These are phyloP conservation scores for Podosphaera aphanis DNA, from an alignment of 2,329 filamentous ascomycete genomes.

Conservation along the genomic window DNA sequence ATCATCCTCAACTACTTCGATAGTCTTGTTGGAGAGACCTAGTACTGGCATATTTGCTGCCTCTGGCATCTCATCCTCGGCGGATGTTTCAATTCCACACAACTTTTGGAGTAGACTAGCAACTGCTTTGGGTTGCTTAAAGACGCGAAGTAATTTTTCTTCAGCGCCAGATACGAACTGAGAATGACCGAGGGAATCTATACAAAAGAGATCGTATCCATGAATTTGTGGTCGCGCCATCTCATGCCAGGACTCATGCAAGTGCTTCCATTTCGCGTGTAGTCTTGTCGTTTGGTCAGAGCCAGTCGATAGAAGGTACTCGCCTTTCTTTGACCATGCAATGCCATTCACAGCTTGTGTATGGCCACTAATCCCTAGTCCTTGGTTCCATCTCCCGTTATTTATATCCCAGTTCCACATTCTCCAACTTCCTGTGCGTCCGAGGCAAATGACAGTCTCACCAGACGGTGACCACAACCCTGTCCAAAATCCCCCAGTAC, in stretches of 20 bases:
- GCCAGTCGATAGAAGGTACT: conserved; percentile 71
- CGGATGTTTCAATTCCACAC: conserved; percentile 29
- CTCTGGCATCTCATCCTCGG: conserved; percentile 39
- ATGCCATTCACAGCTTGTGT: conserved; percentile 59
- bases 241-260: conserved; percentile 60
- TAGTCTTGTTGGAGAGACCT: conserved; percentile 86
- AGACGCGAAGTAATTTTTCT: conserved; percentile 93
- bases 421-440: conserved; percentile 83
- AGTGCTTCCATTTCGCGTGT: conserved; percentile 51
- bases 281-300: conserved; percentile 82
- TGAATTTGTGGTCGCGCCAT: conserved; percentile 92
- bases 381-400: conserved; percentile 50
- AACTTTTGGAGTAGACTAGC: conserved; percentile 48
- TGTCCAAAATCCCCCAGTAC: conserved; percentile 89
- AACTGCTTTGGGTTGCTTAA: conserved; percentile 67
- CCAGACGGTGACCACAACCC: conserved; percentile 75
- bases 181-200: conserved; percentile 47
- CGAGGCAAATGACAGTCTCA: conserved; percentile 52
- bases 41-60: conserved; percentile 88
- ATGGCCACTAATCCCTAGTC: conserved; percentile 62
- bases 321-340: conserved; percentile 60
- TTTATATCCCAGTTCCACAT: conserved; percentile 45
- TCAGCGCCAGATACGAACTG: conserved; percentile 89
- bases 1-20: conserved; percentile 32
- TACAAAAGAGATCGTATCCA: conserved; percentile 91